phyloP scores from a whole-genome alignment of 1,284 basidiomycete species.

The Xerocomus subilludens region DNA sequence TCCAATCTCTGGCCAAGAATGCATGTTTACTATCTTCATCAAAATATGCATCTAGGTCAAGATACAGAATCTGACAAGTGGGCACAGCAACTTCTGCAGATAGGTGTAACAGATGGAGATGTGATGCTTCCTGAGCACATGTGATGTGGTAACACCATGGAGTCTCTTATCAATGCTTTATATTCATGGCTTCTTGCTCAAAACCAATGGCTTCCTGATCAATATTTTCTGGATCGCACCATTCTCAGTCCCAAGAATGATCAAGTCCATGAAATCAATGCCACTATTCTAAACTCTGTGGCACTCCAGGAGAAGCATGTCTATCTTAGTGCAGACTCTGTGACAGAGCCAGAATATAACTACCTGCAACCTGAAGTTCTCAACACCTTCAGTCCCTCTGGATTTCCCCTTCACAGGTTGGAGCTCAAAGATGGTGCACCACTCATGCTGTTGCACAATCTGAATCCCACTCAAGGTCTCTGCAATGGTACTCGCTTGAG shows the following conservation, averaged over 20 bases:
- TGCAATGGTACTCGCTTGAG: neutral
- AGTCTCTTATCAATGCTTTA: neutral
- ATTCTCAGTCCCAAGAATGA: neutral
- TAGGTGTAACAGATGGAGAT: no score
- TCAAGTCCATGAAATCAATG: slow-evolving; percentile 26
- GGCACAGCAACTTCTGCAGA: no score
- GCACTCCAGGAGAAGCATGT: neutral
- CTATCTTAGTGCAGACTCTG: slow-evolving; percentile 23
- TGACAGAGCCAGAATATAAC: neutral
- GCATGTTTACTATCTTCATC: no score
- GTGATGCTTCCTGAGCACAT: neutral
- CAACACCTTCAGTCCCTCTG: no score
- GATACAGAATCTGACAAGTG: no score
- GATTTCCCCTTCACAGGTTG: no score
- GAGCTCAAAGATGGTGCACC: neutral
- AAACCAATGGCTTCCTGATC: neutral
- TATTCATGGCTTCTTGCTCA: neutral
- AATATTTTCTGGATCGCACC: neutral
- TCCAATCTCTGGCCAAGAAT: no score
- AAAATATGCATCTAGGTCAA: no score
- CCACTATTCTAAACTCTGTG: slow-evolving; percentile 16
- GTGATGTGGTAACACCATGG: neutral
- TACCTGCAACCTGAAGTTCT: no score
- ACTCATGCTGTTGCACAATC: neutral
- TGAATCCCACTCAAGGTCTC: neutral